Percentiles rank a stretch among this genome's conserved stretches.
These are phyloP conservation scores for Theobroma grandiflorum DNA, from an alignment of 441 rosid species.

Conservation along the genomic window DNA sequence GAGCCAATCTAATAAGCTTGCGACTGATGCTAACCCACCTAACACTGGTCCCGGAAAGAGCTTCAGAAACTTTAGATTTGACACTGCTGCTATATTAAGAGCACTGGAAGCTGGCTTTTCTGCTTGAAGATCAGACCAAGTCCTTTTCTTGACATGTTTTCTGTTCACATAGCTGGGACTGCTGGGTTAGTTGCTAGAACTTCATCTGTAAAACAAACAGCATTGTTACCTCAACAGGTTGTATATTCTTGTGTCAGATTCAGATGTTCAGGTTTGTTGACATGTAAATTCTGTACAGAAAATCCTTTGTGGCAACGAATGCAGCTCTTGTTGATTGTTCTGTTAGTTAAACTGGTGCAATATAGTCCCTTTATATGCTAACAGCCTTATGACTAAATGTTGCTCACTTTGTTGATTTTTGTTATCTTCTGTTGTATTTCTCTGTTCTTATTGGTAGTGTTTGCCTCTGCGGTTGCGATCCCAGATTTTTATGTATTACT, in stretches of 20 bases:
- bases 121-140: conserved; percentile 38
- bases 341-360: conserved; percentile 22
- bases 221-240: conserved; percentile 33
- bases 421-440: not conserved
- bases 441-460: not conserved
- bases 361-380: not conserved
- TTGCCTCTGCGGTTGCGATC: too few species aligned
- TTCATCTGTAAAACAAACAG: conserved; percentile 32
- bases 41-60: conserved; percentile 66
- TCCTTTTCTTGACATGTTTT: conserved; percentile 30
- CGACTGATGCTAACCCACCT: conserved; percentile 50
- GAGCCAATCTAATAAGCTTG: conserved; percentile 51
- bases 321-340: conserved; percentile 16
- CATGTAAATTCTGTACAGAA: conserved; percentile 53
- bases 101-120: conserved; percentile 80
- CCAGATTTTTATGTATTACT: too few species aligned
- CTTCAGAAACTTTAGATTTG: conserved; percentile 76
- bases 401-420: not conserved
- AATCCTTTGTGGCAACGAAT: conserved; percentile 25
- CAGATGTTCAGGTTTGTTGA: conserved; percentile 36
- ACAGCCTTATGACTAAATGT: conserved; percentile 1
- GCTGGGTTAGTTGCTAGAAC: conserved; percentile 34
- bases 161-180: conserved; percentile 38
- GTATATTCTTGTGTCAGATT: conserved; percentile 40
- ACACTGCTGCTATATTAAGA: conserved; percentile 59